Evolutionary conservation across 805 yeast genomes (phyloP).

Genomic region (Priceomyces carsonii): DNA sequence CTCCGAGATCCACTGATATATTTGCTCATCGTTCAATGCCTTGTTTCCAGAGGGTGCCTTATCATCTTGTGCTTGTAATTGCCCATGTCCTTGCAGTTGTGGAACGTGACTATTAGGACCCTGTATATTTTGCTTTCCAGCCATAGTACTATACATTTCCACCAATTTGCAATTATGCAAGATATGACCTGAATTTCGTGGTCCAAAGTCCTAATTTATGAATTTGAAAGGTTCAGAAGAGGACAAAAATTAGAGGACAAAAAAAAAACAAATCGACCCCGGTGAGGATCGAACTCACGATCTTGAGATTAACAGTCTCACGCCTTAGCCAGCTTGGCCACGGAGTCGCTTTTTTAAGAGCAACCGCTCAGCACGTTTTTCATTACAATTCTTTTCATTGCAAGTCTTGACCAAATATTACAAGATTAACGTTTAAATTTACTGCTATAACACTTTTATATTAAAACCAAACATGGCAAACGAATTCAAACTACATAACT

Average conservation of each 20-base stretch:
- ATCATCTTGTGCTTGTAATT: slow-evolving; percentile 3
- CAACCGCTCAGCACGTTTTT: no score
- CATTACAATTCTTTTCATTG: no score
- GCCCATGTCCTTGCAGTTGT: background rate
- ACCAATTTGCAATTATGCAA: no score
- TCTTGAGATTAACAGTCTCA: slow-evolving; percentile 27
- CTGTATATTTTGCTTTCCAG: slow-evolving; percentile 9
- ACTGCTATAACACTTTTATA: background rate
- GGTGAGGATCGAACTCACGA: slow-evolving; percentile 29
- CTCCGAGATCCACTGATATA: slow-evolving; percentile 87
- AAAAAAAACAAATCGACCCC: slow-evolving; percentile 18
- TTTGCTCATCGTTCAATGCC: slow-evolving; percentile 66
- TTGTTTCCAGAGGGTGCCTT: slow-evolving; percentile 13
- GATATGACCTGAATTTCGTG: background rate
- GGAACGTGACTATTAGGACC: background rate
- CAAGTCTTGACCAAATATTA: no score
- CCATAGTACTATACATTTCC: slow-evolving; percentile 11
- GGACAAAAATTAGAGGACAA: background rate
- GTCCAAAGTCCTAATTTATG: background rate
- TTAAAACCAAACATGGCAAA: background rate
- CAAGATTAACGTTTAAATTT: no score
- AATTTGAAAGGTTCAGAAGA: background rate
- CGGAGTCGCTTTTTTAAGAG: slow-evolving; percentile 18
- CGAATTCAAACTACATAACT: slow-evolving; percentile 1
- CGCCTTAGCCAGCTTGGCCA: slow-evolving; percentile 33